These are phyloP conservation scores for Russula sp. DNA, from an alignment of 768 basidiomycete species.

Conservation along the genomic window DNA sequence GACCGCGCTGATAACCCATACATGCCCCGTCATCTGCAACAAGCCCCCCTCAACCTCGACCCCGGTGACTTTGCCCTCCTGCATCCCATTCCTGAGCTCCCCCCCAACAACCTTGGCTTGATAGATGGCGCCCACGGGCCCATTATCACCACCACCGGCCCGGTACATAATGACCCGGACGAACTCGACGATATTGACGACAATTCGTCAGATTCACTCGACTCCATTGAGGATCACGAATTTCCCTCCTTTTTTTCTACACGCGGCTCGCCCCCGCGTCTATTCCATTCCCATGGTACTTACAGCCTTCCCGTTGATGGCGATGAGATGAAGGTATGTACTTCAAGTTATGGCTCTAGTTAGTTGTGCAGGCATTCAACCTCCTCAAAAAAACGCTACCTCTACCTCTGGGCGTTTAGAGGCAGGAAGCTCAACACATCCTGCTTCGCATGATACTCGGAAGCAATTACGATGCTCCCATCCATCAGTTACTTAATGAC, in stretches of 20 bases:
- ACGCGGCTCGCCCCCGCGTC: constrained; percentile 45
- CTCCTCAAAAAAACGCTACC: neutral
- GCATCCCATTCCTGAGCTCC: constrained; percentile 2
- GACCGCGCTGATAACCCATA: constrained; percentile 25
- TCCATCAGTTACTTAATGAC: constrained; percentile 48
- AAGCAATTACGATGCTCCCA: constrained; percentile 59
- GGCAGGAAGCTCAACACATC: constrained; percentile 28
- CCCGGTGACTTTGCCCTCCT: neutral
- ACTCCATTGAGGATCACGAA: constrained; percentile 51
- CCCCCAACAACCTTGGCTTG: neutral
- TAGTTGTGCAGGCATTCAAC: neutral
- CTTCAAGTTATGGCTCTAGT: neutral
- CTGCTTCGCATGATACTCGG: constrained; percentile 45
- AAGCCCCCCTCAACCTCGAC: neutral
- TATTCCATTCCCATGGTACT: constrained; percentile 63
- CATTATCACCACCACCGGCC: neutral
- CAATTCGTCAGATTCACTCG: constrained; percentile 43
- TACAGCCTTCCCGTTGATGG: constrained; percentile 75
- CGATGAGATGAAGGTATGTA: constrained; percentile 62
- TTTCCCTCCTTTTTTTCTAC: constrained; percentile 61
- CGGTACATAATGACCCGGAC: neutral
- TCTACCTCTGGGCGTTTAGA: neutral
- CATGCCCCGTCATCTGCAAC: constrained; percentile 15
- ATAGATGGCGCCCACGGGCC: neutral
- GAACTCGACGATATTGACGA: constrained; percentile 38